Base-by-base conservation (phyloP, 129 eudicot species). In the Kitagawia praeruptora region DNA sequence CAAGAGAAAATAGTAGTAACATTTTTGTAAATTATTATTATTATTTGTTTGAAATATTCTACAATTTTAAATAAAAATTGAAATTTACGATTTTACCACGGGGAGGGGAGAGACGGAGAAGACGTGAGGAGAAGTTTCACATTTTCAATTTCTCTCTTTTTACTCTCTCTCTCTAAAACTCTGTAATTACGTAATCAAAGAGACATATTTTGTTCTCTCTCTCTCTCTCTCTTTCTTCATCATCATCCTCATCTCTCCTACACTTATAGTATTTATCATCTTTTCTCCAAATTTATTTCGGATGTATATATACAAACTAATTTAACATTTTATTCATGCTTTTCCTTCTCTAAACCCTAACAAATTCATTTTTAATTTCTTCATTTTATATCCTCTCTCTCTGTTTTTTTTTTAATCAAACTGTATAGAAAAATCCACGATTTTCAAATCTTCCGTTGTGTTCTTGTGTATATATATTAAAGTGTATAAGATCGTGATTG, bases 91-190 rank as follows among this genome's bases (percentile, higher is more conserved):
- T 27, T 75, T 46, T 75, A 46, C 56, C 16, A 2, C 4, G 21
- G 8, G 23, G 25, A 41, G 41, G 42, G 6, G 77, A 13, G 77
- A 15, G 63, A 11, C 15, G 72, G 70, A 73, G 70, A 39, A 80
- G 78, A 80, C 83, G 83, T 80, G 83, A 0, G 46, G 78, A 54
- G 83, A 74, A 53, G 79, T 76, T 76, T 51, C 34, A 31, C 47
- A 49, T 8, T 37, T 76, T n/a, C 38, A 48, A 66, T 39, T 2
- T 25, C 48, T 54, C 58, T 75, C 12, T 41, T 46, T 46, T 46
- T 9, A 34, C 7, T 7, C 28, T 72, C 28, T 39, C 48, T 39
- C 28, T 72, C 15, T 7, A 1, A 21, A 72, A 67, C 41, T 67
- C 19, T 67, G 2, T 39, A 71, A 70, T 79, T 78, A 83, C 83